These are phyloP conservation scores for Xylariaceae sp. DNA, from an alignment of 2,329 filamentous ascomycete species.

Conservation along the genomic window DNA sequence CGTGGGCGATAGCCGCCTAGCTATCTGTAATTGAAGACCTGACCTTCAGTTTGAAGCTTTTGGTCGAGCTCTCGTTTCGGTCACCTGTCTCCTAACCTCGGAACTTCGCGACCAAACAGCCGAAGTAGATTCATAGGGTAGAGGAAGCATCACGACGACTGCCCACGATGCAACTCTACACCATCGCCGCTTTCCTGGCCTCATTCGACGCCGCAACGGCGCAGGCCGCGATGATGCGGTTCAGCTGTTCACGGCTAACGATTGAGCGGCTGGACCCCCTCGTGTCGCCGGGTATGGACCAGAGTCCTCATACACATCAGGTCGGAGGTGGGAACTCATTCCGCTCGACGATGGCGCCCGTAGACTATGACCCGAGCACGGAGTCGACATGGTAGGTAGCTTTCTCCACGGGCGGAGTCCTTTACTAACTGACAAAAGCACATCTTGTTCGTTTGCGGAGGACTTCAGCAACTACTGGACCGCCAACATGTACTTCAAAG, in stretches of 20 bases:
- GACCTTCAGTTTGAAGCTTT: too few species aligned
- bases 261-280: conserved; percentile 27
- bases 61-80: too few species aligned
- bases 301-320: conserved; percentile 27
- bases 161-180: neutral
- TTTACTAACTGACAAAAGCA: conserved; percentile 18
- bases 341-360: conserved; percentile 22
- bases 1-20: too few species aligned
- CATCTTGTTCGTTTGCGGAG: conserved; percentile 27
- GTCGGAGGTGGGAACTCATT: conserved; percentile 29
- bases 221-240: conserved; percentile 12
- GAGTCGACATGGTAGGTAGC: conserved; percentile 19
- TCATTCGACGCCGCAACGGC: neutral
- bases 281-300: conserved; percentile 25
- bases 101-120: too few species aligned
- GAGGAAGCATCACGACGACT: too few species aligned
- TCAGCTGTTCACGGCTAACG: conserved; percentile 25
- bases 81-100: too few species aligned
- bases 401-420: conserved; percentile 10
- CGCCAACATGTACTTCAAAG: conserved; percentile 26
- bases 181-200: neutral
- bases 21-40: too few species aligned
- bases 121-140: too few species aligned
- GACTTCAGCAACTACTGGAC: conserved; percentile 30
- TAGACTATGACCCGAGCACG: neutral